Percentiles rank a stretch among this genome's conserved stretches.
These are phyloP conservation scores for Amphirosellinia nigrospora DNA, from an alignment of 495 filamentous ascomycete genomes.

Conservation along the genomic window DNA sequence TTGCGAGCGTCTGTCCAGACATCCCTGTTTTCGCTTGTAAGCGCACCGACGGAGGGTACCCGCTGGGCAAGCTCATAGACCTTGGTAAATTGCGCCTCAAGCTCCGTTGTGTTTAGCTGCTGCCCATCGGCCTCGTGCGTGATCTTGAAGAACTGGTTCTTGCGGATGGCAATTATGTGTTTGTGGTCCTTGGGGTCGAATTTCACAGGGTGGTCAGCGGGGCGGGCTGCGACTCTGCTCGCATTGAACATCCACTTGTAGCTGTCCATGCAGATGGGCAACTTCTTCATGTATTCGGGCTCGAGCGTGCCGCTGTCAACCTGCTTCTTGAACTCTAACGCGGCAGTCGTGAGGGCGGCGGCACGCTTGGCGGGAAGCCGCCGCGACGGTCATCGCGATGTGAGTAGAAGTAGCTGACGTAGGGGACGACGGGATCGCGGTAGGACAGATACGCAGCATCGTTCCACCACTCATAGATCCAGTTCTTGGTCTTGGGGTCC, in stretches of 20 bases:
- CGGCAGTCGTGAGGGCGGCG: slow-evolving; percentile 83
- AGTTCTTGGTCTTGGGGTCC: slow-evolving; percentile 87
- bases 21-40: slow-evolving; percentile 93
- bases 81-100: slow-evolving; percentile 84
- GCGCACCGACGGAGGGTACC: slow-evolving; percentile 75
- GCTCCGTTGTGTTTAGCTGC: slow-evolving; percentile 83
- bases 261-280: slow-evolving; percentile 94
- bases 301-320: slow-evolving; percentile 85
- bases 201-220: slow-evolving; percentile 83
- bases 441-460: slow-evolving; percentile 87
- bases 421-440: slow-evolving; percentile 95
- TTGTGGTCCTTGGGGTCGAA: slow-evolving; percentile 75
- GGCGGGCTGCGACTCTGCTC: slow-evolving; percentile 83
- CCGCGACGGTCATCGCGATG: slow-evolving; percentile 91
- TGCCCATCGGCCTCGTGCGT: slow-evolving; percentile 75
- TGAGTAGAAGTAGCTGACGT: slow-evolving; percentile 99
- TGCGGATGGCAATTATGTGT: slow-evolving; percentile 87
- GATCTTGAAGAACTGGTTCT: slow-evolving; percentile 97
- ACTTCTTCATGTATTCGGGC: slow-evolving; percentile 96
- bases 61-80: slow-evolving; percentile 79
- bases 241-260: slow-evolving; percentile 99
- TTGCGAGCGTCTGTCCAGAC: slow-evolving; percentile 87
- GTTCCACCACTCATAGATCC: slow-evolving; percentile 99
- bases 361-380: slow-evolving; percentile 91
- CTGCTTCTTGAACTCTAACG: slow-evolving; percentile 90